Conservation (phyloP, 2,329 filamentous ascomycete genomes). For the Teratosphaeria gauchensis region DNA sequence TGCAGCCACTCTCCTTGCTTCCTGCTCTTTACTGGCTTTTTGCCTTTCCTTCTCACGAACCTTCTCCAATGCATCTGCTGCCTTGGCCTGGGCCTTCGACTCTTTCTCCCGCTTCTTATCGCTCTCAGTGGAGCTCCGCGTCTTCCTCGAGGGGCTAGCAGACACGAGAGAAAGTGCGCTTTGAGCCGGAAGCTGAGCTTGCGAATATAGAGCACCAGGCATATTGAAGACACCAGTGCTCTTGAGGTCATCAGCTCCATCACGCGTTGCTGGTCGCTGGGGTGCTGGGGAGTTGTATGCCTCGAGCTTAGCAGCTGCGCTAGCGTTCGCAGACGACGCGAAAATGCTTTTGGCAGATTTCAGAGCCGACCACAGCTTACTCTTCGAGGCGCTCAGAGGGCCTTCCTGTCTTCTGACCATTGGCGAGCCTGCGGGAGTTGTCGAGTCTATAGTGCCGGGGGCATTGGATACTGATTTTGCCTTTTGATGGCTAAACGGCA, state of each 20-base stretch:
- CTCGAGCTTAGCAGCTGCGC: conserved; percentile 50
- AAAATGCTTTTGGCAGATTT: conserved; percentile 80
- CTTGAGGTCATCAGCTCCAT: conserved; percentile 10
- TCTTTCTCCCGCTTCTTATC: conserved; percentile 55
- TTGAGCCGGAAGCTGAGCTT: conserved; percentile 14
- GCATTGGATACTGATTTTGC: conserved; percentile 35
- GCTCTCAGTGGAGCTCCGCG: conserved; percentile 50
- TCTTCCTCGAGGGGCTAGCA: conserved; percentile 35
- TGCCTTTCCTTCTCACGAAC: conserved; percentile 60
- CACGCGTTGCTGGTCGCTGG: conserved; percentile 11
- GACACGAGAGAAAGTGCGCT: conserved; percentile 18
- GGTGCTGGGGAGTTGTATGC: conserved; percentile 24
- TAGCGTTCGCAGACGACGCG: conserved; percentile 57
- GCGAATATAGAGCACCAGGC: conserved; percentile 24
- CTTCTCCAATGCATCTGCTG: conserved; percentile 57
- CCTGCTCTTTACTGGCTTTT: conserved; percentile 51
- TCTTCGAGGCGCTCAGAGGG: conserved; percentile 83
- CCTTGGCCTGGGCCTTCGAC: conserved; percentile 51
- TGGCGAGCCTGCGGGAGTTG: conserved; percentile 50
- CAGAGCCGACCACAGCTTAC: conserved; percentile 81
- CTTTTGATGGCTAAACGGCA: conserved; percentile 45
- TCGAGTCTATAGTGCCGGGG: conserved; percentile 29
- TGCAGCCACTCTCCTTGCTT: conserved; percentile 33
- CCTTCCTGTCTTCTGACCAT: conserved; percentile 52
- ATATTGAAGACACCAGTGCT: conserved; percentile 18